Percentiles rank a stretch among this genome's conserved stretches.
These are phyloP conservation scores for Eucalyptus sp. DNA, from an alignment of 345 rosid genomes.

Conservation along the genomic window DNA sequence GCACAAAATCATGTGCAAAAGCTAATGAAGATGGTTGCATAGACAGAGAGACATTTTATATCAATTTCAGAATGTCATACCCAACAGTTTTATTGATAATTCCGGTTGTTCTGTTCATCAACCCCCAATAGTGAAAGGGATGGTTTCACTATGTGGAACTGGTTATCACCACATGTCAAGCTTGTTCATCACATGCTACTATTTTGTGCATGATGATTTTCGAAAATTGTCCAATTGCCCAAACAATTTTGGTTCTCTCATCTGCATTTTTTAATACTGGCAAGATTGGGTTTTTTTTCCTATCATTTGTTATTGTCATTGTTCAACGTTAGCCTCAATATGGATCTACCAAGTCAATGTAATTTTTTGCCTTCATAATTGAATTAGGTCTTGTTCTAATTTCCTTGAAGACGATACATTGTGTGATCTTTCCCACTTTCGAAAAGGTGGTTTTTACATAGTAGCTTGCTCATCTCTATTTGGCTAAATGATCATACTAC, in stretches of 20 bases:
- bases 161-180: not conserved
- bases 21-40: not conserved
- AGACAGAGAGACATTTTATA: not conserved
- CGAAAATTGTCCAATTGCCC: not conserved
- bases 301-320: fast-evolving
- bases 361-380: not conserved
- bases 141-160: too few relatives aligned
- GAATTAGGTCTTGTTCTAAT: not conserved
- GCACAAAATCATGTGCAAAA: fast-evolving
- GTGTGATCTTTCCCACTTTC: fast-evolving
- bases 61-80: fast-evolving
- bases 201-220: not conserved
- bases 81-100: fast-evolving
- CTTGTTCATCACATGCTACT: not conserved
- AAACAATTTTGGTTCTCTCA: not conserved
- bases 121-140: fast-evolving
- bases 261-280: fast-evolving
- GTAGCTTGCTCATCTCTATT: not conserved
- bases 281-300: not conserved
- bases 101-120: fast-evolving
- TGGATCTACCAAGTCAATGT: not conserved
- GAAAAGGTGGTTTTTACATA: not conserved
- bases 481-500: not conserved
- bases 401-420: too few relatives aligned
- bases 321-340: fast-evolving